Percentiles rank a stretch among this genome's conserved stretches.
Conservation (phyloP, 2,329 filamentous ascomycete species). For the Scedosporium boydii region DNA sequence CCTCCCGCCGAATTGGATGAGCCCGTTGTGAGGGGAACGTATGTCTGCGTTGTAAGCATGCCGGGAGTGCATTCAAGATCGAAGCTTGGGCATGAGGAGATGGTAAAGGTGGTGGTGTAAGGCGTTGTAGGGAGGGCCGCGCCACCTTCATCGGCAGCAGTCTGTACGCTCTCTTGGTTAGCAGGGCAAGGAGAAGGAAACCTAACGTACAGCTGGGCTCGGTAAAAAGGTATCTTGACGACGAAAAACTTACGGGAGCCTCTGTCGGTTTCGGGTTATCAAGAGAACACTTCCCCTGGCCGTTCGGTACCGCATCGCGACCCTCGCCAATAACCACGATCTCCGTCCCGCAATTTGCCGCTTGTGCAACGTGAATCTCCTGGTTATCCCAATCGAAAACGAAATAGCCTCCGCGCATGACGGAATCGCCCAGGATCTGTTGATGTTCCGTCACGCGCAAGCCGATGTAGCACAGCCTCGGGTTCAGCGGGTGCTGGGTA, state of each 20-base stretch:
- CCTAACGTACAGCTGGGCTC: neutral
- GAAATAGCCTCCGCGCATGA: slow-evolving; percentile 34
- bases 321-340: slow-evolving; percentile 26
- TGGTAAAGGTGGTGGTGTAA: slow-evolving; percentile 4
- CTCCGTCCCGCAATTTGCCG: slow-evolving; percentile 28
- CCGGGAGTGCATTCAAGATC: neutral
- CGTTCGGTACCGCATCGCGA: slow-evolving; percentile 20
- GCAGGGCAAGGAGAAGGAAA: neutral
- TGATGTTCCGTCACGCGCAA: slow-evolving; percentile 27
- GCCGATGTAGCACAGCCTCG: slow-evolving; percentile 29
- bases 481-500: slow-evolving; percentile 17
- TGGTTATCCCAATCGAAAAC: slow-evolving; percentile 36
- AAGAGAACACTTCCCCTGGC: slow-evolving; percentile 22
- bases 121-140: slow-evolving; percentile 3
- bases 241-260: neutral
- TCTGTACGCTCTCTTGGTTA: neutral
- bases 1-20: neutral
- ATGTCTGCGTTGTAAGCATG: neutral
- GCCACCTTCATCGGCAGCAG: neutral
- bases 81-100: slow-evolving; percentile 1
- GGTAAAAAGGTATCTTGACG: neutral
- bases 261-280: neutral
- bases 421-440: slow-evolving; percentile 33
- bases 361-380: slow-evolving; percentile 30
- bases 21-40: neutral